Base-by-base conservation (phyloP, 352 stramenopile genomes). In the Globisporangium cystogenes region DNA sequence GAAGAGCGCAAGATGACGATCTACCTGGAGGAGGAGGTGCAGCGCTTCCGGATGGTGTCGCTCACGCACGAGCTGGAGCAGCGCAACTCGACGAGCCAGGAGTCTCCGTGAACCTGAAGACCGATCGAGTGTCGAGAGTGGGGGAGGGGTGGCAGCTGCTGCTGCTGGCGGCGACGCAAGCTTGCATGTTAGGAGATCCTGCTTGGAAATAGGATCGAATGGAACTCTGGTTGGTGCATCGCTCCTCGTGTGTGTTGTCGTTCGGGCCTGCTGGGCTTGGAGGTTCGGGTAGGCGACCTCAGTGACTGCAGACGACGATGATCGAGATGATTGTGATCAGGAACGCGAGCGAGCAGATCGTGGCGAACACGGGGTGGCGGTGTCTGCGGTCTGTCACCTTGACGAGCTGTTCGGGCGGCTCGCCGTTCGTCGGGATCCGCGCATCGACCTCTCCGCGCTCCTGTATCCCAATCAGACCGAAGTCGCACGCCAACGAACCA, bases 371-470 rank as follows among this genome's bases (percentile, higher is more conserved):
- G 1, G 79, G 79, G 54, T 86, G 82, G 23, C 74, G 72, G 60
- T 90, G 79, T 20, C 66, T 66, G 15, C 71, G 65, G 60, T 90
- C 74, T 6, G 79, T 90, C 41, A 90, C 79, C 47, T 90, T 90
- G 49, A 90, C 75, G 33, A 90, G 66, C 50, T 90, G 79, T 33
- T 87, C 76, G 3, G 74, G 76, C 10, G 70, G 50, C 12, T 90
- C 78, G 20, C 65, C 76, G 46, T 83, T 90, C 1, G 70, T 80
- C 11, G 51, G 48, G 33, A 87, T 72, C 0, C 66, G 65, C 24
- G 54, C 48, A 46, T 72, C 26, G 41, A 67, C 40, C 23, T 53
- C n/a, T 5, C 50, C 24, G 14, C 15, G 23, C 7, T 43, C 50
- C 4, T 62, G 52, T 59, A 42, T 10, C n/a, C 40, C 14, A 23